These are phyloP conservation scores for Globisporangium recalcitrans DNA, from an alignment of 352 stramenopile species.

Conservation along the genomic window DNA sequence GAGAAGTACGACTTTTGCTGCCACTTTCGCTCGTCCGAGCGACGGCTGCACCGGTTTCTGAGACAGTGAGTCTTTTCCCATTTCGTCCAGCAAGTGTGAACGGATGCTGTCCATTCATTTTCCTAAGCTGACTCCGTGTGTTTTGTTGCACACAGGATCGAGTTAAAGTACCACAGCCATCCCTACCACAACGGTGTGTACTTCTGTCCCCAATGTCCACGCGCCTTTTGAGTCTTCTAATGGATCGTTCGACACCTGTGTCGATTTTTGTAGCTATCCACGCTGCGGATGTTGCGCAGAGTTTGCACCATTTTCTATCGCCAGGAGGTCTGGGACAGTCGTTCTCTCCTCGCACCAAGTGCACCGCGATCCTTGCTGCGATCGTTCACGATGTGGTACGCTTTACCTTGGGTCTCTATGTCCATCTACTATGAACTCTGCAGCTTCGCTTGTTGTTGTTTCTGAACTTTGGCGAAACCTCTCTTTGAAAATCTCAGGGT, in stretches of 20 bases:
- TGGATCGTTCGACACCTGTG: neutral
- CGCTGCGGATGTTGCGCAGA: conserved; percentile 77
- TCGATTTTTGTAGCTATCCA: conserved; percentile 46
- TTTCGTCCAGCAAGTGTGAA: too few species aligned
- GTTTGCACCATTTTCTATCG: conserved; percentile 64
- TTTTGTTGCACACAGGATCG: conserved; percentile 25
- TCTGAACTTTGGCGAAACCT: too few species aligned
- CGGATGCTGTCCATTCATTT: neutral
- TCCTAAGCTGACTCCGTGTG: neutral
- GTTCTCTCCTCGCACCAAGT: conserved; percentile 59
- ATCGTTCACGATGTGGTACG: conserved; percentile 80
- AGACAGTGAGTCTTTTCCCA: conserved; percentile 52
- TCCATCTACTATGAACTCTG: too few species aligned
- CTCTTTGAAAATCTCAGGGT: conserved; percentile 32
- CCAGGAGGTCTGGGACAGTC: conserved; percentile 45
- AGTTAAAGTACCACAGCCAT: conserved; percentile 58
- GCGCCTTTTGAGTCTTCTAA: neutral
- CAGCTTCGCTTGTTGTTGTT: too few species aligned
- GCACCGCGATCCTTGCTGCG: conserved; percentile 65
- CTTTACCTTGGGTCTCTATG: neutral
- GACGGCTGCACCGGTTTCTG: conserved; percentile 48
- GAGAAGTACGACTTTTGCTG: conserved; percentile 61
- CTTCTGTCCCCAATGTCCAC: neutral
- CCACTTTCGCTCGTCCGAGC: conserved; percentile 60
- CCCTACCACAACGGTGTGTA: conserved; percentile 81